phyloP scores from a whole-genome alignment of 805 yeast species.

The Yarrowia porcina region DNA sequence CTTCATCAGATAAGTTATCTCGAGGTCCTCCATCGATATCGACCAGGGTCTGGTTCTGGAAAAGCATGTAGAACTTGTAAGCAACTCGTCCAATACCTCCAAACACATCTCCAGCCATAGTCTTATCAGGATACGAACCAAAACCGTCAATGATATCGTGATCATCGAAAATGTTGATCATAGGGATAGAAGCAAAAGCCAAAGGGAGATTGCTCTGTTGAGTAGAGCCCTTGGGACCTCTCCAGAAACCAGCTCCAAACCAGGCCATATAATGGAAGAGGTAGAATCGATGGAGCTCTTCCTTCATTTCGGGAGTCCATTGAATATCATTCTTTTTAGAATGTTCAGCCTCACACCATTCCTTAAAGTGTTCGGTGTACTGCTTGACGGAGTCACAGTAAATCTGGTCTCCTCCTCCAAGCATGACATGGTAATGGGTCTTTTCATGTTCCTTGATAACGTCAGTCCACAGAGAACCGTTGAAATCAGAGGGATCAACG shows the following conservation, averaged over 20 bases:
- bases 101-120: slow-evolving; percentile 72
- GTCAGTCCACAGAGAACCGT: slow-evolving; percentile 83
- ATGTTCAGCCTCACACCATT: slow-evolving; percentile 62
- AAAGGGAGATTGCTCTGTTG: slow-evolving; percentile 65
- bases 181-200: slow-evolving; percentile 80
- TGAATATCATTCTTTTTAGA: slow-evolving; percentile 46
- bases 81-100: slow-evolving; percentile 72
- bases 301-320: slow-evolving; percentile 47
- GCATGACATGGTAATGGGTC: slow-evolving; percentile 81
- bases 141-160: slow-evolving; percentile 97
- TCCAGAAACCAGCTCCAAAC: slow-evolving; percentile 90
- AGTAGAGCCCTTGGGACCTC: slow-evolving; percentile 63
- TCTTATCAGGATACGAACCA: slow-evolving; percentile 76
- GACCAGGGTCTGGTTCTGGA: slow-evolving; percentile 76
- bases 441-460: slow-evolving; percentile 64
- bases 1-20: slow-evolving; percentile 6
- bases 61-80: slow-evolving; percentile 80
- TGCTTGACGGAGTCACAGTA: slow-evolving; percentile 79
- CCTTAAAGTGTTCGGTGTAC: slow-evolving; percentile 45
- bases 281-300: slow-evolving; percentile 64
- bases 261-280: slow-evolving; percentile 72
- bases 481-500: slow-evolving; percentile 62
- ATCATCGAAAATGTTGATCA: slow-evolving; percentile 84
- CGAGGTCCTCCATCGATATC: slow-evolving; percentile 39
- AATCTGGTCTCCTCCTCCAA: slow-evolving; percentile 97